Evolutionary conservation across 495 filamentous ascomycete species (phyloP).

Genomic region (Sordaria brevicollis): DNA sequence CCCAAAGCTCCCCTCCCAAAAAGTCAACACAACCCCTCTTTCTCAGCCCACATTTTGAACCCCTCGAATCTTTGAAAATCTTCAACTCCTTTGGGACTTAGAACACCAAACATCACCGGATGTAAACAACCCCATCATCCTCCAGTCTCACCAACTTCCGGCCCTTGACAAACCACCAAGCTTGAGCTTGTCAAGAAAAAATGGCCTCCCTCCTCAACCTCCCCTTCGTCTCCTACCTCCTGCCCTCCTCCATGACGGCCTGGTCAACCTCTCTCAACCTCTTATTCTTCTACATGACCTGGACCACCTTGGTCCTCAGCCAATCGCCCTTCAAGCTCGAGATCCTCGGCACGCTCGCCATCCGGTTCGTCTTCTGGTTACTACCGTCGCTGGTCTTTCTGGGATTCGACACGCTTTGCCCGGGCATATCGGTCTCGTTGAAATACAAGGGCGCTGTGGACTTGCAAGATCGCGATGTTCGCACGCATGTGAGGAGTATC

Average conservation of each 20-base stretch:
- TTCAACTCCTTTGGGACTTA: background rate
- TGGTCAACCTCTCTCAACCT: conserved; percentile 76
- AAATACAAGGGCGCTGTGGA: conserved; percentile 59
- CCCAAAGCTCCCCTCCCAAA: no score
- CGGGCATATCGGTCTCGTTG: conserved; percentile 52
- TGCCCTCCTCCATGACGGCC: conserved; percentile 38
- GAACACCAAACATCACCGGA: background rate
- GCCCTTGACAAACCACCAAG: background rate
- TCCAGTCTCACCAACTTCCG: background rate
- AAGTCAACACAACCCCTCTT: background rate
- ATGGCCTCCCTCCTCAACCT: conserved; percentile 61
- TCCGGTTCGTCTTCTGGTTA: conserved; percentile 64
- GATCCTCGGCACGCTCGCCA: conserved; percentile 52
- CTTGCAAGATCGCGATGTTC: conserved; percentile 48
- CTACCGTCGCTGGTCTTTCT: conserved; percentile 66
- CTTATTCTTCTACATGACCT: conserved; percentile 84
- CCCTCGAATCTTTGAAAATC: background rate
- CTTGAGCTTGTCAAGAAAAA: conserved; percentile 12
- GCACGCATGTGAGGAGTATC: conserved; percentile 27
- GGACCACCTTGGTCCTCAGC: conserved; percentile 72
- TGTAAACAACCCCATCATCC: background rate
- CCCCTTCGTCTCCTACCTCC: conserved; percentile 59
- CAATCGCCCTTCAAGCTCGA: conserved; percentile 70
- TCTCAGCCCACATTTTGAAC: background rate
- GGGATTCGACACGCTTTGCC: conserved; percentile 58